These are phyloP conservation scores for Prunus persica DNA, from an alignment of 306 rosid genomes.

Conservation along the genomic window DNA sequence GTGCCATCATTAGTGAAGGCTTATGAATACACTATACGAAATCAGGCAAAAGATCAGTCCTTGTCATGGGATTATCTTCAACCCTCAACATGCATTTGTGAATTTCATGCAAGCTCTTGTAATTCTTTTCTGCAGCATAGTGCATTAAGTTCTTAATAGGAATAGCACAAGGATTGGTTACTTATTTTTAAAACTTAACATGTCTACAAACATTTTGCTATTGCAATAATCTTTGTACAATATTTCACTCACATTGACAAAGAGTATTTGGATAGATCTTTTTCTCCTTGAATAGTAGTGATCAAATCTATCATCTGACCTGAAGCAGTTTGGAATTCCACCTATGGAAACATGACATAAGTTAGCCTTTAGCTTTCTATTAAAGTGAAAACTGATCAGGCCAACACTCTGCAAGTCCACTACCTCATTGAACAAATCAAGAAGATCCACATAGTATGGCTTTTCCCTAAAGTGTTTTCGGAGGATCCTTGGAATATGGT, in stretches of 20 bases:
- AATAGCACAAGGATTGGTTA: neutral
- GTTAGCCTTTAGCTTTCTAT: neutral
- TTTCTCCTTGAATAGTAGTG: constrained; percentile 77
- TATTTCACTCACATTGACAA: constrained; percentile 62
- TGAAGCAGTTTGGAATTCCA: constrained; percentile 84
- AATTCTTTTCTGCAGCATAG: neutral
- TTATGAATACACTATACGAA: neutral
- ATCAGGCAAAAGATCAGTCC: neutral
- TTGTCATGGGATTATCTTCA: neutral
- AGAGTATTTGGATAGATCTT: constrained; percentile 73
- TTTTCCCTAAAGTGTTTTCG: constrained; percentile 74
- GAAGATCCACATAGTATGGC: constrained; percentile 73
- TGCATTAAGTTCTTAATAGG: neutral
- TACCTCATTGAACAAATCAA: constrained; percentile 87
- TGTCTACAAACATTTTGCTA: neutral
- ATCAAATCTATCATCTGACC: constrained; percentile 96
- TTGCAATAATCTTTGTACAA: neutral
- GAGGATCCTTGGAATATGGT: constrained; percentile 69
- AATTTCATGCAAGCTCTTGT: neutral
- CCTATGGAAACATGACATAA: constrained; percentile 31
- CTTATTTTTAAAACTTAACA: neutral
- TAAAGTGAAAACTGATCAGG: neutral
- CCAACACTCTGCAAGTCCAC: constrained; percentile 16
- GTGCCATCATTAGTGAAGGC: constrained; percentile 2
- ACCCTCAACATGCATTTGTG: neutral